Conservation (phyloP, 805 yeast species). For the Hanseniaspora guilliermondii region DNA sequence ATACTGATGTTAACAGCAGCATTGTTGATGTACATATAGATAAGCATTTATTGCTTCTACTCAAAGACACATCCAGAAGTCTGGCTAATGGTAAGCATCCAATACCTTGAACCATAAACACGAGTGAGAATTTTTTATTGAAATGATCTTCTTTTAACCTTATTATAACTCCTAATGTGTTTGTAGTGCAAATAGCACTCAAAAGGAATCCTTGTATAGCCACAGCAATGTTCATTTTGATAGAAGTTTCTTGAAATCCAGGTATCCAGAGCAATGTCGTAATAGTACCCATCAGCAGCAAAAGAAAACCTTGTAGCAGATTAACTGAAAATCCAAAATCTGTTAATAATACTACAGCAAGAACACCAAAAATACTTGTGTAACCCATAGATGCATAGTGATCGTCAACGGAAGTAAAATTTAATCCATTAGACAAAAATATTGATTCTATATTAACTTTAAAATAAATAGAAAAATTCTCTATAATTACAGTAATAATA, state of each 20-base stretch:
- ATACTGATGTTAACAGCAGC: conserved; percentile 20
- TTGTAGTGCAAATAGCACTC: conserved; percentile 43
- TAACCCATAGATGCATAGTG: conserved; percentile 34
- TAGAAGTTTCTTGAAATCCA: conserved; percentile 14
- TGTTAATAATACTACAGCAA: conserved; percentile 34
- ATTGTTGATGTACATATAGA: conserved; percentile 35
- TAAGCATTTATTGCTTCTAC: conserved; percentile 24
- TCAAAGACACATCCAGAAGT: conserved; percentile 39
- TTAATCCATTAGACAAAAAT: conserved; percentile 34
- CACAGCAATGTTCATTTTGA: not conserved
- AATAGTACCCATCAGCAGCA: conserved; percentile 27
- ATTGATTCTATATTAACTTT: conserved; percentile 28
- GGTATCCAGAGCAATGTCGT: conserved; percentile 34
- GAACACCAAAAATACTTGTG: conserved; percentile 36
- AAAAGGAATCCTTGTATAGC: conserved; percentile 43
- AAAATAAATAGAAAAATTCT: conserved; percentile 29
- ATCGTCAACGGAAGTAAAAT: conserved; percentile 28
- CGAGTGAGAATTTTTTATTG: conserved; percentile 45
- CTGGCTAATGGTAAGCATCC: conserved; percentile 38
- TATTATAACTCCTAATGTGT: conserved; percentile 49
- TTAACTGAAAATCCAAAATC: conserved; percentile 39
- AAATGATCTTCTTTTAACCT: conserved; percentile 43
- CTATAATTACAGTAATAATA: conserved; percentile 30
- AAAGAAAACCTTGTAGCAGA: conserved; percentile 36
- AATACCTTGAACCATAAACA: conserved; percentile 46